A percentile compares a stretch with the other conserved stretches of the same genome.
Evolutionary conservation across 805 yeast species (phyloP).

Genomic region (Teunomyces panamensis): DNA sequence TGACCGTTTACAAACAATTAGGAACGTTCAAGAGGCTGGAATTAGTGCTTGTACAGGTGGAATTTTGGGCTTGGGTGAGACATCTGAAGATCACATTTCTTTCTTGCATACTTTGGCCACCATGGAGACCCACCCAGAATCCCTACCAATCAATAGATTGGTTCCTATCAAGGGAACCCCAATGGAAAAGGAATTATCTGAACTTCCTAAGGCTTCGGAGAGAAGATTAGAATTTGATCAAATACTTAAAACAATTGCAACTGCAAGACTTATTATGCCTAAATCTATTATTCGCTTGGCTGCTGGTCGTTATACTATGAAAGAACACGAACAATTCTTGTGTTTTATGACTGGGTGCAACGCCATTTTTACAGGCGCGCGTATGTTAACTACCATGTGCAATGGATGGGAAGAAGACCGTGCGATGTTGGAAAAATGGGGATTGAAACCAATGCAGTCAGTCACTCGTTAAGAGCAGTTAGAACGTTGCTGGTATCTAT

Average conservation of each 20-base stretch:
- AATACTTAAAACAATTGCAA: conserved; percentile 66
- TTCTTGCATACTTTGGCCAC: conserved; percentile 66
- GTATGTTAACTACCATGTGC: conserved; percentile 79
- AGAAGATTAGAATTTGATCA: conserved; percentile 56
- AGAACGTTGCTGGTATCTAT: not conserved
- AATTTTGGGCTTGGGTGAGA: conserved; percentile 75
- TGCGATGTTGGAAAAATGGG: conserved; percentile 67
- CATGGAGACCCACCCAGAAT: conserved; percentile 73
- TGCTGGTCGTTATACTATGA: conserved; percentile 81
- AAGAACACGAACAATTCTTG: conserved; percentile 68
- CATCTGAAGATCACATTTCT: conserved; percentile 66
- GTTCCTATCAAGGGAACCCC: conserved; percentile 83
- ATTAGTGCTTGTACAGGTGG: conserved; percentile 77
- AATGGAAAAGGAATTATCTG: conserved; percentile 52
- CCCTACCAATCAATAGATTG: conserved; percentile 73
- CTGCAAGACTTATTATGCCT: conserved; percentile 77
- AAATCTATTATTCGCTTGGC: conserved; percentile 67
- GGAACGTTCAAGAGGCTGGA: conserved; percentile 61
- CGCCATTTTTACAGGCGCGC: conserved; percentile 78
- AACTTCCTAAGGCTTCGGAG: conserved; percentile 28
- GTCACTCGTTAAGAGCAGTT: conserved; percentile 6
- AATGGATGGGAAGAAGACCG: conserved; percentile 83
- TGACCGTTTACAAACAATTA: conserved; percentile 65
- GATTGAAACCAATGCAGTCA: conserved; percentile 52
- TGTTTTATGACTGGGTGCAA: conserved; percentile 78